Base-by-base conservation (phyloP, 2,329 filamentous ascomycete genomes). In the Metarhizium sp. region DNA sequence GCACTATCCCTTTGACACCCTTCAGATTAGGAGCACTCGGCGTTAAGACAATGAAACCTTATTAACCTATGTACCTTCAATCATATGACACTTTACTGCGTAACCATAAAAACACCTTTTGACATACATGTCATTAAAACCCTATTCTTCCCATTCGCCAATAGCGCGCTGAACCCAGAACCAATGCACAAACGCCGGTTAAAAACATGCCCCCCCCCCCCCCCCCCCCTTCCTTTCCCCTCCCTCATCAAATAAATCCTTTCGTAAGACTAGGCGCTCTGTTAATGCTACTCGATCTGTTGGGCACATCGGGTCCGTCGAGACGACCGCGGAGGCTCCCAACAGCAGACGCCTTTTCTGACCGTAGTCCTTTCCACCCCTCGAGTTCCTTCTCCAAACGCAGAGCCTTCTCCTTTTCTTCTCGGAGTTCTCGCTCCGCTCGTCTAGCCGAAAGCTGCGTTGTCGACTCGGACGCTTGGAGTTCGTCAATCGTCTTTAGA, bases 301-400 rank as follows among this genome's bases (percentile, higher is more conserved):
- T 79, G 16, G 82, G 84, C 52, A 85, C 74, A 53, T 84, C 82
- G 13, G 69, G 66, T 29, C 59, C 64, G 34, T 73, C 72, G 57
- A 76, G 75, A 13, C 67, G 68, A 58, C 69, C 70, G 54, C 67
- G 70, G 53, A 72, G 64, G 59, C 69, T 75, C 53, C 64, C 72
- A 59, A 64, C 69, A 84, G 63, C 63, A 4, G 69, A 68, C 10
- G 71, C 73, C 68, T 79, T 84, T 64, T 92, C 88, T 59, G 82
- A 75, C 38, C 87, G 78, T 32, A 92, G 73, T 61, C 86, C 89
- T 68, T 92, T 95, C 82, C 87, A 89, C 2, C 84, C 85, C 62
- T 95, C 91, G 8, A 96, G 71, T 71, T 97, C 92, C 50, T 91
- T 83, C 72, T 96, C 92, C n/a, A 97, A 76, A 36, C 87, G 80